Percentiles rank a stretch among this genome's conserved stretches.
These are phyloP conservation scores for Papiliotrema terrestris DNA, from an alignment of 1,284 basidiomycete species.

Conservation along the genomic window DNA sequence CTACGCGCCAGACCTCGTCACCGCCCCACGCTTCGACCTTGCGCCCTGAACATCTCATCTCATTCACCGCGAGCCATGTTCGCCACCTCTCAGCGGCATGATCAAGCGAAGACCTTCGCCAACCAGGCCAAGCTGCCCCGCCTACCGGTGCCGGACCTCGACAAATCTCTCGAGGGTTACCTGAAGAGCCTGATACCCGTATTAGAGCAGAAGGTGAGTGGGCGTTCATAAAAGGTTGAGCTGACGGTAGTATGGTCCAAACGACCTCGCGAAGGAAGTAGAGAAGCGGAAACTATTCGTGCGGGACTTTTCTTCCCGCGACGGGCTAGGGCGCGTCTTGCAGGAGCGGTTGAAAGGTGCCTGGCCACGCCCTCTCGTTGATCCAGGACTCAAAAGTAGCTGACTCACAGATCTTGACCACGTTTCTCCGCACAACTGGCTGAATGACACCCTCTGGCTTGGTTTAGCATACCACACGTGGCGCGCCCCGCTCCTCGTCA, in stretches of 20 bases:
- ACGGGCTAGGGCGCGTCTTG: conserved; percentile 64
- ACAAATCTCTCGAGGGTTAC: conserved; percentile 74
- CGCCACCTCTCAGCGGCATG: conserved; percentile 17
- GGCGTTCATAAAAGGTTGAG: neutral
- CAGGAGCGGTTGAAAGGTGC: conserved; percentile 78
- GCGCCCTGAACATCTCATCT: too few species aligned
- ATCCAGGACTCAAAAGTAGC: conserved; percentile 2
- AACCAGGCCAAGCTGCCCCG: conserved; percentile 55
- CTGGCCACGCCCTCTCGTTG: neutral
- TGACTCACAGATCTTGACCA: conserved; percentile 70
- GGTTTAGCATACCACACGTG: conserved; percentile 87
- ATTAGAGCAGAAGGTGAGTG: conserved; percentile 65
- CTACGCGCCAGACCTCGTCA: neutral
- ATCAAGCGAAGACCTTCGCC: conserved; percentile 49
- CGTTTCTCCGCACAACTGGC: conserved; percentile 85
- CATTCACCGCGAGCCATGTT: conserved; percentile 34
- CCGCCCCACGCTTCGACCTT: neutral
- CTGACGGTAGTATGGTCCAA: conserved; percentile 52
- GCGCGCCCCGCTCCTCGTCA: conserved; percentile 79
- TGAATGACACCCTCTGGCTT: conserved; percentile 92
- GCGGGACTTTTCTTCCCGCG: conserved; percentile 62
- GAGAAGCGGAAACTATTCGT: conserved; percentile 63
- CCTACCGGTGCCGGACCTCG: conserved; percentile 80
- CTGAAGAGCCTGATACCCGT: conserved; percentile 76
- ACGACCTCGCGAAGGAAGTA: conserved; percentile 59